Evolutionary conservation across 176 grass and related monocot genomes (phyloP).

Genomic region (Oryza nivara): DNA sequence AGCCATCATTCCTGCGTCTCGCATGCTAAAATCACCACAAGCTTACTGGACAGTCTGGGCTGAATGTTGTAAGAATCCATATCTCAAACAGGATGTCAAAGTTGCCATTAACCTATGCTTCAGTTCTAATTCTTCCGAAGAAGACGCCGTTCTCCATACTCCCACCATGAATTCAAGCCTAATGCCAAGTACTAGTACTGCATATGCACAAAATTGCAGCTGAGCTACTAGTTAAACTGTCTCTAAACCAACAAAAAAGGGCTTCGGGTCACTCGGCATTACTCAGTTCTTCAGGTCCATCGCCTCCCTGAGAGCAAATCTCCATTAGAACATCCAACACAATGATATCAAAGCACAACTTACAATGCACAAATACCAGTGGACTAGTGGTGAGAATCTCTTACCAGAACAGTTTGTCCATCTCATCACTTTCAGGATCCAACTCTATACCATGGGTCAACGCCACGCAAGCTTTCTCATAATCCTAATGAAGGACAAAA

Average conservation of each 20-base stretch:
- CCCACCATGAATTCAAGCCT: neutral
- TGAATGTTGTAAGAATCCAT: neutral
- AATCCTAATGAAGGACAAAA: neutral
- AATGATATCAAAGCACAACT: neutral
- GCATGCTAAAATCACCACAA: neutral
- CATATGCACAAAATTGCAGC: neutral
- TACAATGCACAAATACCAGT: neutral
- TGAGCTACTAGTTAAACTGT: no score
- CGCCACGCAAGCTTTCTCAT: neutral
- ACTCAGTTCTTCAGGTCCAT: neutral
- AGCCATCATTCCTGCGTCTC: neutral
- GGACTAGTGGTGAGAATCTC: neutral
- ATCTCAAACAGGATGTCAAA: no score
- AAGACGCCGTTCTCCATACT: neutral
- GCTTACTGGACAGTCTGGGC: neutral
- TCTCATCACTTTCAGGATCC: neutral
- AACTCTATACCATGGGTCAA: neutral
- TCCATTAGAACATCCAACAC: neutral
- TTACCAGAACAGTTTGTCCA: neutral
- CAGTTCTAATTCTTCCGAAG: no score
- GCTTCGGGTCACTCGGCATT: neutral
- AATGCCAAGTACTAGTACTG: neutral
- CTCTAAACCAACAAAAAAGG: neutral
- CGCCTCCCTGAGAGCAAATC: neutral
- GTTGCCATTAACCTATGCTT: no score